Conservation (phyloP, 176 grass and related monocot species). For the Alloteropsis semialata region DNA sequence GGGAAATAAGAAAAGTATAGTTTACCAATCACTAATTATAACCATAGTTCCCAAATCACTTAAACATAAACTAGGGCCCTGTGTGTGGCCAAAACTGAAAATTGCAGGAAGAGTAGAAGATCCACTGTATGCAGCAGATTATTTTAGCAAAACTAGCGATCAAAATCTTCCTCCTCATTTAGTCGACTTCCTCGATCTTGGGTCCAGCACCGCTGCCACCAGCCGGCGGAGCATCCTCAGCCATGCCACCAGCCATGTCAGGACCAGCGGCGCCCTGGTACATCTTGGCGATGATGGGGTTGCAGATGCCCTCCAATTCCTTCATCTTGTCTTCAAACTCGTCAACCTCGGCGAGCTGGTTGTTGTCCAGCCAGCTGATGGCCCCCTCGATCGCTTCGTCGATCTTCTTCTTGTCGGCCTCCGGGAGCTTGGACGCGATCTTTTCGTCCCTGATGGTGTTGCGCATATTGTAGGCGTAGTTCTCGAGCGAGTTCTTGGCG, state of each 20-base stretch:
- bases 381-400: conserved; percentile 68
- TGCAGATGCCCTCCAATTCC: conserved; percentile 81
- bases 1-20: neutral
- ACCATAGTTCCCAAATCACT: neutral
- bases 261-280: conserved; percentile 69
- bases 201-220: conserved; percentile 70
- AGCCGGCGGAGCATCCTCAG: conserved; percentile 54
- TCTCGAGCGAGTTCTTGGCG: conserved; percentile 84
- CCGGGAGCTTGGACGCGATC: conserved; percentile 67
- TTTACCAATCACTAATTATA: neutral
- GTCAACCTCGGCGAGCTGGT: conserved; percentile 77
- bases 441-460: conserved; percentile 90
- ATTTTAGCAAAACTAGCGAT: conserved; percentile 1
- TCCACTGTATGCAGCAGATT: neutral
- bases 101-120: neutral
- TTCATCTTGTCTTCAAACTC: conserved; percentile 97
- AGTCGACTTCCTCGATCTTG: conserved; percentile 94
- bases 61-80: neutral
- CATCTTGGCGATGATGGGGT: conserved; percentile 96
- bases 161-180: conserved; percentile 19
- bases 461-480: conserved; percentile 92
- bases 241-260: conserved; percentile 65
- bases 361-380: conserved; percentile 74
- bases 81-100: neutral
- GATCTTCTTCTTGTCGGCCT: conserved; percentile 80